Evolutionary conservation across 2,329 filamentous ascomycete genomes (phyloP), one percentile per base, ranked within the genome.

Genomic region (Colletotrichum sp.): DNA sequence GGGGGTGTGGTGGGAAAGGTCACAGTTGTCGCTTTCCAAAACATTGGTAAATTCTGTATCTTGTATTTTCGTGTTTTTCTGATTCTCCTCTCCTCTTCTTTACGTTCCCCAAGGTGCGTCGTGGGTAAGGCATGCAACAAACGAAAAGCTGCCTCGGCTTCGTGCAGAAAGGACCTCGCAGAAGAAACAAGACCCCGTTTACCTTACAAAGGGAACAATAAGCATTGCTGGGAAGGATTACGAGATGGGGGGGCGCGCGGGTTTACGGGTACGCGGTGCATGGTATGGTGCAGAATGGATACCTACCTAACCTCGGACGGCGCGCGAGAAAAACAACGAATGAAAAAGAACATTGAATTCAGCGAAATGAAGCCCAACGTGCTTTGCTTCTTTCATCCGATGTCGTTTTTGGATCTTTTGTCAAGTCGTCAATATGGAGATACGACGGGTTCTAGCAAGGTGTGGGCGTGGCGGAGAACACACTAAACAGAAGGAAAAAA

Each of bases 151-250:
- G 59, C 59, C 24, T 26, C 63, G 21, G 63, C 36, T 26, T 16
- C 21, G 16, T 24, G 24, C 21, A 21, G 63, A 66, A 39, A 32
- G 28, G 32, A 32, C 62, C 62, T 30, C 62, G 32, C 62, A 36
- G 44, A 55, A 28, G 12, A 21, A 28, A 59, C 21, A 24, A 34
- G 39, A 36, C 26, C 24, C n/a, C 28, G 16, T 60, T 30, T 30
- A 28, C 28, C 18, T 60, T 36, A 73, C 65, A 69, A 64, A 73
- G 71, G 71, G 72, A 75, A 71, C 72, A 75, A 71, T 71, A 75
- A 76, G 73, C 73, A 68, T 76, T 59, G 39, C 26, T 68, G 73
- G 64, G 64, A 64, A 59, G 64, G 64, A 57, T 73, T 76, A 76
- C 73, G 73, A 73, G 63, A 75, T 72, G 62, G 32, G 62, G 26